Evolutionary conservation across 441 rosid species (phyloP).

Genomic region (Erodium trifolium): DNA sequence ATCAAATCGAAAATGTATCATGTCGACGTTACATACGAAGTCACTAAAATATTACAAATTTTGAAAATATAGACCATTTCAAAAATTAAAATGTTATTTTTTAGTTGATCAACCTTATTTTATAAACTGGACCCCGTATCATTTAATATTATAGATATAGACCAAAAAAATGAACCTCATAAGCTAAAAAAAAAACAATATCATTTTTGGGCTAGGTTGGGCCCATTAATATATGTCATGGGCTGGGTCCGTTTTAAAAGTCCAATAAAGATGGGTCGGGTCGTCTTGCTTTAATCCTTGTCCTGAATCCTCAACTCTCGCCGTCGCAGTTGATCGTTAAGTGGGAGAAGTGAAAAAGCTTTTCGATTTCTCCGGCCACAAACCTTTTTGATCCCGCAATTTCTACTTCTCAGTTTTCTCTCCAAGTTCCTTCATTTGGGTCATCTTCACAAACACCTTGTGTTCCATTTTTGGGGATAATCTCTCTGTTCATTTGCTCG

Average conservation of each 20-base stretch:
- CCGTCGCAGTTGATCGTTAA: background rate
- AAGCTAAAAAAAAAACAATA: too few species aligned
- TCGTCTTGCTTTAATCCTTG: too few species aligned
- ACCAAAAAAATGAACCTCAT: too few species aligned
- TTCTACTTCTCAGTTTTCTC: background rate
- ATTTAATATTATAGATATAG: too few species aligned
- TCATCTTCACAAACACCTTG: conserved; percentile 34
- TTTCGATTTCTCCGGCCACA: background rate
- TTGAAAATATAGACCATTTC: too few species aligned
- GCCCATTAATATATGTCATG: background rate
- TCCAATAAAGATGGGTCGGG: too few species aligned
- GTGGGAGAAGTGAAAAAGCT: background rate
- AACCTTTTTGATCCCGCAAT: background rate
- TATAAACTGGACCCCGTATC: too few species aligned
- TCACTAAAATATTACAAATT: too few species aligned
- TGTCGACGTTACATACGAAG: too few species aligned
- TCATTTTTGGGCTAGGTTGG: background rate
- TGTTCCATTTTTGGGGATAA: background rate
- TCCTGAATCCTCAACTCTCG: background rate
- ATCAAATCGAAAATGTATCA: too few species aligned
- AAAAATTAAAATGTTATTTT: too few species aligned
- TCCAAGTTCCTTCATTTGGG: conserved; percentile 20
- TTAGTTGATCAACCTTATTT: too few species aligned
- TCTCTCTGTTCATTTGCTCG: background rate
- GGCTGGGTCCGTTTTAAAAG: background rate